These are phyloP conservation scores for Periconia macrospinosa DNA, from an alignment of 2,329 filamentous ascomycete genomes.

Conservation along the genomic window DNA sequence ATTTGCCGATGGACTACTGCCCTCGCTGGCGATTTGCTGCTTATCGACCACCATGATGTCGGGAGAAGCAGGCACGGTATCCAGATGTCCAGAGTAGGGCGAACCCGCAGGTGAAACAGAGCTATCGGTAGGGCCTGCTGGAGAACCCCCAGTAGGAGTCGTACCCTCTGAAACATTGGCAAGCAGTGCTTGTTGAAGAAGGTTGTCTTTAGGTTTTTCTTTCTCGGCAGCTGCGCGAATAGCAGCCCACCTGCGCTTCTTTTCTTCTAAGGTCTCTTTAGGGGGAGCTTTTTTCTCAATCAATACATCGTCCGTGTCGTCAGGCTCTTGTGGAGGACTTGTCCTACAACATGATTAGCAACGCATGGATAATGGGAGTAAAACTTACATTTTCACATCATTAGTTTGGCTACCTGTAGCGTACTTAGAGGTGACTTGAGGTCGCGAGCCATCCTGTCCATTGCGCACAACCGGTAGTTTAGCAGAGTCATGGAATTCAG, in stretches of 20 bases:
- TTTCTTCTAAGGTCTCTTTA: constrained; percentile 37
- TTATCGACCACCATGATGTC: constrained; percentile 46
- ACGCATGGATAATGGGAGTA: background rate
- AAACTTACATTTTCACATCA: constrained; percentile 23
- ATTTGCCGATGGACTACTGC: constrained; percentile 49
- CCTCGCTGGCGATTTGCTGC: constrained; percentile 43
- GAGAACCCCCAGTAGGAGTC: constrained; percentile 55
- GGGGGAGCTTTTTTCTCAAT: constrained; percentile 28
- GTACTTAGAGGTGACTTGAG: background rate
- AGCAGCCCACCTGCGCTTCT: constrained; percentile 35
- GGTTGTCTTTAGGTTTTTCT: constrained; percentile 57
- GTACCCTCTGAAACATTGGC: constrained; percentile 60
- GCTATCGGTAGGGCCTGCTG: constrained; percentile 29
- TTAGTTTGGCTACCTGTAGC: background rate
- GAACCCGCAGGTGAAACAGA: constrained; percentile 42
- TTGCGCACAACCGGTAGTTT: constrained; percentile 9
- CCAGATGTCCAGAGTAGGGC: constrained; percentile 41
- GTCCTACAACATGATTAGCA: constrained; percentile 16
- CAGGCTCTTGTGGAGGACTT: constrained; percentile 18
- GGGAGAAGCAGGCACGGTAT: constrained; percentile 42
- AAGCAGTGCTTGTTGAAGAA: constrained; percentile 73
- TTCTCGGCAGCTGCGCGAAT: constrained; percentile 40
- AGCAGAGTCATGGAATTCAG: constrained; percentile 18
- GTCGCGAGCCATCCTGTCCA: constrained; percentile 3
- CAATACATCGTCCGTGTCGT: constrained; percentile 17